phyloP scores from a whole-genome alignment of 352 stramenopile species.

The Elongisporangium undulatum region DNA sequence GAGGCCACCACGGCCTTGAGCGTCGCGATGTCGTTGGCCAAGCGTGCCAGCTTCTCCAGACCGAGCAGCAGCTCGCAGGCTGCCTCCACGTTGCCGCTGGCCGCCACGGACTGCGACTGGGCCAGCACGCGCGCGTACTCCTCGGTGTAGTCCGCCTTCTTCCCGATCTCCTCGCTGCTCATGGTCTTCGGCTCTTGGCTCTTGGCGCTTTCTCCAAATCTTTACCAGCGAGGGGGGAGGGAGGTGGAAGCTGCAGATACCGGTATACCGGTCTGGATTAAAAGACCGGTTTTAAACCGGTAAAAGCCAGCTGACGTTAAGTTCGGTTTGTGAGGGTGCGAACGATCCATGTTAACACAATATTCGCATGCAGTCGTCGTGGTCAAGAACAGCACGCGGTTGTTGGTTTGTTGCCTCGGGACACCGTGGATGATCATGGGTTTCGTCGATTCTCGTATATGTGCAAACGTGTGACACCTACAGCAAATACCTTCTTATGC shows the following conservation, averaged over 20 bases:
- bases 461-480: not conserved
- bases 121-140: slow-evolving; percentile 66
- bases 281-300: not conserved
- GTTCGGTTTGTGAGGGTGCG: not conserved
- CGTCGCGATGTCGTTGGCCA: slow-evolving; percentile 83
- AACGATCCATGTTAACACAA: not conserved
- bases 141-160: slow-evolving; percentile 70
- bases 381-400: not conserved
- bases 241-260: not conserved
- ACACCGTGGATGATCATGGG: not conserved
- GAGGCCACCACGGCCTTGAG: slow-evolving; percentile 76
- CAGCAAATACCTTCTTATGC: no score
- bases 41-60: slow-evolving; percentile 78
- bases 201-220: slow-evolving; percentile 12
- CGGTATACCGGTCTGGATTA: not conserved
- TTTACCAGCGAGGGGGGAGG: slow-evolving; percentile 11
- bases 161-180: slow-evolving; percentile 71
- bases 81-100: slow-evolving; percentile 73
- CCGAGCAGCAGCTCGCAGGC: slow-evolving; percentile 80
- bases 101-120: slow-evolving; percentile 56
- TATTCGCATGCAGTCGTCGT: not conserved
- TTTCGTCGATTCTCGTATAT: not conserved
- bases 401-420: not conserved
- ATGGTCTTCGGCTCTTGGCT: slow-evolving; percentile 17
- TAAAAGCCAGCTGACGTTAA: not conserved